Evolutionary conservation across 2,329 filamentous ascomycete genomes (phyloP).

Genomic region (Pseudofabraea citricarpa): DNA sequence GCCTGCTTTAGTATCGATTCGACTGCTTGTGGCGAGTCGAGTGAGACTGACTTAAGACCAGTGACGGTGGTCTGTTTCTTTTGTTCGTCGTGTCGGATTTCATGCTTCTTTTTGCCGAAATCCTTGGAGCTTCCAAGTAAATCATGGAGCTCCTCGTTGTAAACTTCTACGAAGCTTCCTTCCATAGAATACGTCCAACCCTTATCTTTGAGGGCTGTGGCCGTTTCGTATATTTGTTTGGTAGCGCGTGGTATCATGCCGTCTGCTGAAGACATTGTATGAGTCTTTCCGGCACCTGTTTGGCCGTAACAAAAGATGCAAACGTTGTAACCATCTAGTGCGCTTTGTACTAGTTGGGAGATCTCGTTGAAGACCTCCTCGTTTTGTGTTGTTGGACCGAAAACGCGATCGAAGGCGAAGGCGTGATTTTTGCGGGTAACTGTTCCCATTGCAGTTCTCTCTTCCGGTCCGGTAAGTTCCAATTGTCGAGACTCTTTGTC

Average conservation of each 20-base stretch:
- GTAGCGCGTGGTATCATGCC: conserved; percentile 96
- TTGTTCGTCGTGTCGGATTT: conserved; percentile 80
- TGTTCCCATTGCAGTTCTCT: conserved; percentile 74
- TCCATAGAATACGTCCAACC: conserved; percentile 95
- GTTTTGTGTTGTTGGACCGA: conserved; percentile 73
- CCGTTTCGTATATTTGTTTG: conserved; percentile 87
- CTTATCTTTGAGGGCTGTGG: conserved; percentile 77
- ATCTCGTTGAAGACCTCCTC: conserved; percentile 92
- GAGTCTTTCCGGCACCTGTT: conserved; percentile 94
- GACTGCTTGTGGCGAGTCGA: conserved; percentile 77
- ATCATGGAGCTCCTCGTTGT: conserved; percentile 96
- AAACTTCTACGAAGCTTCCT: conserved; percentile 93
- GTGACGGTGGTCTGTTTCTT: conserved; percentile 79
- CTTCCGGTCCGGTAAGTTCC: conserved; percentile 74
- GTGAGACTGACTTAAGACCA: conserved; percentile 69
- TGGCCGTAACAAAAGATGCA: conserved; percentile 99
- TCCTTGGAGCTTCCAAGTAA: conserved; percentile 69
- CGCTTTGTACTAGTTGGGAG: conserved; percentile 92
- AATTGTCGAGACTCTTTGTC: conserved; percentile 86
- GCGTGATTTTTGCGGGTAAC: conserved; percentile 73
- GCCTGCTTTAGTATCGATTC: conserved; percentile 77
- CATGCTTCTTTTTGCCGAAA: conserved; percentile 76
- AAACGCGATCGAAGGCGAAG: conserved; percentile 92
- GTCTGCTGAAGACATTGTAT: conserved; percentile 85
- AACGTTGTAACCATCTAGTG: conserved; percentile 95